A percentile compares a stretch with the other conserved stretches of the same genome.
phyloP scores from a whole-genome alignment of 805 yeast genomes.

The Pichia ethanolica region DNA sequence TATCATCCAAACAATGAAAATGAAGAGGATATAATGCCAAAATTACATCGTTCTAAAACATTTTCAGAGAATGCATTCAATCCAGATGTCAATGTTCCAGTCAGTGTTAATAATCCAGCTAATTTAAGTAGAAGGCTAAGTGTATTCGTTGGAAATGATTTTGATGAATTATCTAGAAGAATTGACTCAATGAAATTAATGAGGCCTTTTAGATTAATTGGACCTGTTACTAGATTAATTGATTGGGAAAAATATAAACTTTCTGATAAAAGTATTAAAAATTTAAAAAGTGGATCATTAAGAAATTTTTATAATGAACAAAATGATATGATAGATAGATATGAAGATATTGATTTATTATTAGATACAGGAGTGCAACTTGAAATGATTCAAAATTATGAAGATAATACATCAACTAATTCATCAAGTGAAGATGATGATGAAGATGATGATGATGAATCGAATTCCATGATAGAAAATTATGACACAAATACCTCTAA shows the following conservation, averaged over 20 bases:
- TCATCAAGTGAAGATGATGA: not conserved
- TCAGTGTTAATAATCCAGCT: constrained; percentile 17
- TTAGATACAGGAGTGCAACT: constrained; percentile 66
- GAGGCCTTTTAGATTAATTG: constrained; percentile 43
- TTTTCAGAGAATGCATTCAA: not conserved
- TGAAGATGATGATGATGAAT: not conserved
- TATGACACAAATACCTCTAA: too few relatives aligned
- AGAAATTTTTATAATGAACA: constrained; percentile 47
- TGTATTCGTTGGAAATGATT: constrained; percentile 13
- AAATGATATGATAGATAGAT: constrained; percentile 51
- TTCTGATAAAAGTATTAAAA: constrained; percentile 19
- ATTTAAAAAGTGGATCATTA: constrained; percentile 23
- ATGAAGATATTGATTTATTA: constrained; percentile 52
- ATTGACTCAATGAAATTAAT: constrained; percentile 31
- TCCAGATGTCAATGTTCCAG: constrained; percentile 1
- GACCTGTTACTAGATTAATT: constrained; percentile 28
- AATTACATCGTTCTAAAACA: constrained; percentile 4
- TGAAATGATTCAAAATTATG: constrained; percentile 56
- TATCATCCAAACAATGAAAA: too few relatives aligned
- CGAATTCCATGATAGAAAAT: too few relatives aligned
- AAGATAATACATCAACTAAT: constrained; percentile 22
- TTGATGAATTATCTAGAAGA: constrained; percentile 17
- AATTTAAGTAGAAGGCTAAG: constrained; percentile 20
- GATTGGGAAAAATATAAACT: constrained; percentile 33
- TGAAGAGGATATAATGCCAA: not conserved